Evolutionary conservation across 1,139 yeast genomes (phyloP).

Genomic region (Ogataea hybrid): DNA sequence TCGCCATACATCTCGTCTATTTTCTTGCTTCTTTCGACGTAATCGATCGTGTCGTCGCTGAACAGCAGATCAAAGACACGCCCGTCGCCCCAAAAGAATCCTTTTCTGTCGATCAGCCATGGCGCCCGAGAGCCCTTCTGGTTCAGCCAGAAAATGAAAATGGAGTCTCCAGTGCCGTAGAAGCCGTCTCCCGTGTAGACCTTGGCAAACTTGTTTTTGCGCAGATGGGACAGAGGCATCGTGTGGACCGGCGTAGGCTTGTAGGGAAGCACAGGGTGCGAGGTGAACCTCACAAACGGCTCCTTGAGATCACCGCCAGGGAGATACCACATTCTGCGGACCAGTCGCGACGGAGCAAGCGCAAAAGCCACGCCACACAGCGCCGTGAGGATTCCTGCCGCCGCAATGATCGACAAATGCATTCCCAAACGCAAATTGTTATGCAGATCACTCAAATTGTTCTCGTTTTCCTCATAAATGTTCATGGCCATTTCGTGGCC

Average conservation of each 20-base stretch:
- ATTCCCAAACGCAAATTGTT: slow-evolving; percentile 23
- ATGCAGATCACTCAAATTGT: slow-evolving; percentile 35
- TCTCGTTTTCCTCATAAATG: slow-evolving; percentile 58
- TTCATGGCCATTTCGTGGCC: slow-evolving; percentile 52
- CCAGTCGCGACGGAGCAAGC: slow-evolving; percentile 60
- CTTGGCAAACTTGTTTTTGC: slow-evolving; percentile 59
- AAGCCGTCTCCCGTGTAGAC: slow-evolving; percentile 87
- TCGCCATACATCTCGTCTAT: slow-evolving; percentile 50
- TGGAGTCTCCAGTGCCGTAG: slow-evolving; percentile 77
- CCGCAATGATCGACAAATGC: slow-evolving; percentile 40
- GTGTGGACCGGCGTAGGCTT: slow-evolving; percentile 74
- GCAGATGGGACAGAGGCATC: slow-evolving; percentile 55
- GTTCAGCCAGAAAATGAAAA: slow-evolving; percentile 70
- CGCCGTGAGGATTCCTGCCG: slow-evolving; percentile 43
- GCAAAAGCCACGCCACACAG: slow-evolving; percentile 42
- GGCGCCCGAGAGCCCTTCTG: slow-evolving; percentile 56
- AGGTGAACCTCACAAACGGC: slow-evolving; percentile 55
- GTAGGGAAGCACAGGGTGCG: slow-evolving; percentile 76
- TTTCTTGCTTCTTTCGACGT: slow-evolving; percentile 68
- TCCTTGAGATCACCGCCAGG: slow-evolving; percentile 45
- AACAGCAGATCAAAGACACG: slow-evolving; percentile 76
- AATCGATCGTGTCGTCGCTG: slow-evolving; percentile 73
- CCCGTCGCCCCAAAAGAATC: slow-evolving; percentile 92
- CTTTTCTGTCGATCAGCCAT: slow-evolving; percentile 81
- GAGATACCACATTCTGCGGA: slow-evolving; percentile 74